Percentiles rank a stretch among this genome's conserved stretches.
Conservation (phyloP, 257 asterid genomes). For the Perilla frutescens region DNA sequence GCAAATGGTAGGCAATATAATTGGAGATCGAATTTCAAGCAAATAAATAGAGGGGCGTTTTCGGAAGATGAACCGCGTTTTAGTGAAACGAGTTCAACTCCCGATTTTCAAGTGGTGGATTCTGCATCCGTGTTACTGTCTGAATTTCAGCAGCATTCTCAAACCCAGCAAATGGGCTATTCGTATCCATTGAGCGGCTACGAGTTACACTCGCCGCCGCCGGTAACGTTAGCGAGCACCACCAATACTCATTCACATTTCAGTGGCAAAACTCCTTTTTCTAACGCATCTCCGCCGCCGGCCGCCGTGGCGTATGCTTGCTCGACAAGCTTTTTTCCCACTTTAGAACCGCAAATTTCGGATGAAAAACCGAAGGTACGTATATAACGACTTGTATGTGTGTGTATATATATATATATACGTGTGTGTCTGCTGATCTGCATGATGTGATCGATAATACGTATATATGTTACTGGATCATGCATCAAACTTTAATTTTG, state of each 20-base stretch:
- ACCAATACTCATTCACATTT: slow-evolving; percentile 60
- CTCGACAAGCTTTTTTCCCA: slow-evolving; percentile 55
- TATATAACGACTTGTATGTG: not conserved
- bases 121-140: slow-evolving; percentile 53
- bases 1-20: slow-evolving; percentile 18
- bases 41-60: slow-evolving; percentile 45
- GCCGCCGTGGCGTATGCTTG: slow-evolving; percentile 47
- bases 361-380: slow-evolving; percentile 48
- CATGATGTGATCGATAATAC: not conserved
- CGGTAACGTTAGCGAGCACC: slow-evolving; percentile 32
- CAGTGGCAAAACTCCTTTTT: slow-evolving; percentile 69
- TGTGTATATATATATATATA: too few relatives aligned
- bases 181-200: slow-evolving; percentile 35
- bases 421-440: too few relatives aligned
- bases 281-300: slow-evolving; percentile 63
- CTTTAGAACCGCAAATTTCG: slow-evolving; percentile 52
- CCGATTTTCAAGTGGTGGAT: slow-evolving; percentile 53
- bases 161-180: slow-evolving; percentile 42
- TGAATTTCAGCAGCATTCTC: slow-evolving; percentile 45
- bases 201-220: slow-evolving; percentile 52
- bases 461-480: not conserved
- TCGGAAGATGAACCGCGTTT: slow-evolving; percentile 51
- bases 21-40: slow-evolving; percentile 40
- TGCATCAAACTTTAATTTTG: too few relatives aligned
- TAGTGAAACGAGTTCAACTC: slow-evolving; percentile 45